Base-by-base conservation (phyloP, 2,329 filamentous ascomycete species). In the Neodidymelliopsis sp. region DNA sequence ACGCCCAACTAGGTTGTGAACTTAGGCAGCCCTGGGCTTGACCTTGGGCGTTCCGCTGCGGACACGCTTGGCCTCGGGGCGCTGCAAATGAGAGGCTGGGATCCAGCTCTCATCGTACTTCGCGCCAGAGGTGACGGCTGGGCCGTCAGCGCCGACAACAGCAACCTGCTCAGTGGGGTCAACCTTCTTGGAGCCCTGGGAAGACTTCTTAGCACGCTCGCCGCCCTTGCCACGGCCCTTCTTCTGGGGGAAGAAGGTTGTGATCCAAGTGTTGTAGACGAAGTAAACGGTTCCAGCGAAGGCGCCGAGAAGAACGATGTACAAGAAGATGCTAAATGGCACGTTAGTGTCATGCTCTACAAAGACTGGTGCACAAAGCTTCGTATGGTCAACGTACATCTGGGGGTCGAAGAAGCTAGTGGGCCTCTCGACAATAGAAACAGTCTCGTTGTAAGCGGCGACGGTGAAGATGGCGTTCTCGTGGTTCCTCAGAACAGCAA, bases 241-340 rank as follows among this genome's bases (percentile, higher is more conserved):
- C 75, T 85, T 86, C 81, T 96, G 91, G 37, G 94, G 93, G 82
- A 97, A 96, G 71, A 99, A 89, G 11, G 91, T 87, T 67, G 91
- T 90, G 76, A 99, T 89, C 91, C 93, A 97, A 68, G 93, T 96
- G 80, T 88, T 94, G 84, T 99, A 99, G 78, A 97, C 91, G 76
- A 96, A 96, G 85, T 93, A 97, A 72, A 88, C 84, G 43, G 87
- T 91, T 55, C 89, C 91, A 59, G 77, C 85, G 72, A 96, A 95
- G 56, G 82, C 84, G 54, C 82, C 86, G 43, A 87, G 80, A 64
- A 99, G 88, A 80, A 97, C 87, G 72, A 96, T 81, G 81, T 97
- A 97, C 56, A 99, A 86, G 86, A 99, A 99, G 78, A 97, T 91
- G 72, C 94, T 97, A 19, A 36, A 33, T 15, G 33, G 33, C 31